Evolutionary conservation across 2,329 filamentous ascomycete species (phyloP).

Genomic region (Talaromyces sp.): DNA sequence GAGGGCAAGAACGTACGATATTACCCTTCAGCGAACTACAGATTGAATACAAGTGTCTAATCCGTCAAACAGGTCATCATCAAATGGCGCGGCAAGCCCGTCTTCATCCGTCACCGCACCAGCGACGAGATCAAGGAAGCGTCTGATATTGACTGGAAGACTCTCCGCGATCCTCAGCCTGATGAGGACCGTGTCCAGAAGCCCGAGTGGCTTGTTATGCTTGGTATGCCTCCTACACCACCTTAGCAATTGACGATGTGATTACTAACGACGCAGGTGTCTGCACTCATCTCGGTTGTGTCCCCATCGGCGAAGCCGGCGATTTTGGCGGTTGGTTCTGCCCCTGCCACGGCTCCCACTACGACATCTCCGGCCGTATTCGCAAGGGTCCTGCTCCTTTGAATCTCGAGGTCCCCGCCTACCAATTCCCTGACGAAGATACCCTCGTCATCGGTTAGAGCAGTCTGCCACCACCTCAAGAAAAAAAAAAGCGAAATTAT

Average conservation of each 20-base stretch:
- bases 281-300: slow-evolving; percentile 98
- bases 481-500: slow-evolving; percentile 9
- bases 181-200: slow-evolving; percentile 95
- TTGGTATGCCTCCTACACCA: slow-evolving; percentile 59
- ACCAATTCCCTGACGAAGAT: slow-evolving; percentile 89
- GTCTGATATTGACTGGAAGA: slow-evolving; percentile 77
- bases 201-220: slow-evolving; percentile 98
- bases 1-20: slow-evolving; percentile 96
- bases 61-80: slow-evolving; percentile 72
- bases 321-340: slow-evolving; percentile 99
- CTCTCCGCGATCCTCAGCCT: slow-evolving; percentile 84
- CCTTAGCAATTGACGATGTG: too few relatives aligned
- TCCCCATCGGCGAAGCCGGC: slow-evolving; percentile 97
- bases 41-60: neutral
- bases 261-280: slow-evolving; percentile 61
- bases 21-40: neutral
- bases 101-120: slow-evolving; percentile 99
- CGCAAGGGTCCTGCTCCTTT: slow-evolving; percentile 95
- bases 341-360: slow-evolving; percentile 99
- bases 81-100: slow-evolving; percentile 99
- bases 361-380: slow-evolving; percentile 98
- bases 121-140: slow-evolving; percentile 89
- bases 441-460: slow-evolving; percentile 88
- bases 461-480: neutral
- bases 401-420: slow-evolving; percentile 90